Evolutionary conservation across 1,284 basidiomycete species (phyloP), one percentile per base, ranked within the genome.

Genomic region (Cryptococcus deneoformans): DNA sequence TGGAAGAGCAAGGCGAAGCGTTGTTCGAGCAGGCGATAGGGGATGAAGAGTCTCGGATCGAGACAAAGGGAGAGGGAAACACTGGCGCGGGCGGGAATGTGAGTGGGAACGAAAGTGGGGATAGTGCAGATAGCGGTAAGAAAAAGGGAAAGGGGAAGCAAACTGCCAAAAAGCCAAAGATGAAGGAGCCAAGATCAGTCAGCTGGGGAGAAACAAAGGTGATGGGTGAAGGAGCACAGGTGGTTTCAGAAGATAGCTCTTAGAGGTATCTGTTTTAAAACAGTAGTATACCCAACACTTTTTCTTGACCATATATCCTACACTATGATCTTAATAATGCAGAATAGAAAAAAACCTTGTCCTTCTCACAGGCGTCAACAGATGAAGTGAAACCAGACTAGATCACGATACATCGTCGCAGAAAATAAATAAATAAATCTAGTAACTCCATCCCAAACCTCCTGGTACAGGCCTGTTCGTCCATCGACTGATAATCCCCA

Each of bases 401-500:
- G n/a, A n/a, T n/a, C n/a, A n/a, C n/a, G n/a, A n/a, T n/a, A n/a
- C n/a, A n/a, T n/a, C n/a, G n/a, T n/a, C n/a, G n/a, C n/a, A n/a
- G n/a, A n/a, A n/a, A n/a, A n/a, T n/a, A n/a, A n/a, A n/a, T n/a
- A n/a, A 14, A 38, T 35, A 51, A 43, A 53, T 36, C 44, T 47
- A 34, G 9, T 54, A 12, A 43, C 49, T 14, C n/a, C 12, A 42
- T 5, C 54, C 64, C 46, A 58, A 54, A 3, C 66, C 66, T 2
- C 67, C 69, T 3, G 55, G 47, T 5, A 59, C 48, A 34, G 65
- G 58, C 44, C 47, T 35, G 56, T 69, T 67, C 35, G 54, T 58
- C 74, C 73, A 78, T 39, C 61, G 54, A 40, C 90, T 88, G 60
- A 97, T 84, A 59, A 94, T 74, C 48, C 94, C 94, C 88, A 97